Evolutionary conservation across 225 moss, liverwort and hornwort species (phyloP).

Genomic region (Physcomitrellopsis africana): DNA sequence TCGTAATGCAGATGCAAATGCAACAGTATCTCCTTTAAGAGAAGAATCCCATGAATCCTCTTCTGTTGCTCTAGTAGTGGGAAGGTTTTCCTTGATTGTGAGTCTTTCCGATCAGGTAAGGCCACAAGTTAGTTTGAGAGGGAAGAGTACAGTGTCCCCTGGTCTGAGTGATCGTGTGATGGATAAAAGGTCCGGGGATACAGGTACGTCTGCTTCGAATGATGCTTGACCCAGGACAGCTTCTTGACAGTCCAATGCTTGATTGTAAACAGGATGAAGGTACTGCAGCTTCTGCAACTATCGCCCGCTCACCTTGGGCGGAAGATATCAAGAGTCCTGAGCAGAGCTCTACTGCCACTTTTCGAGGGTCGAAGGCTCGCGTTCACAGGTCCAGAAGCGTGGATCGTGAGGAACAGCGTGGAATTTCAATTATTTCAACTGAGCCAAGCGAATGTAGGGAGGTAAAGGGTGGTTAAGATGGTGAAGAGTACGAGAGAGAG

Average conservation of each 20-base stretch:
- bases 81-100: slow-evolving; percentile 31
- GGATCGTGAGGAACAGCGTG: not conserved
- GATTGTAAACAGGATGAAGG: slow-evolving; percentile 55
- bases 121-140: slow-evolving; percentile 32
- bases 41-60: slow-evolving; percentile 6
- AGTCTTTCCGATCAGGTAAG: slow-evolving; percentile 30
- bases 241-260: slow-evolving; percentile 65
- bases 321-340: slow-evolving; percentile 80
- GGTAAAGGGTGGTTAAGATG: slow-evolving; percentile 55
- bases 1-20: slow-evolving; percentile 23
- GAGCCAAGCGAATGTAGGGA: slow-evolving; percentile 70
- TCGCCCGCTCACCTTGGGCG: slow-evolving; percentile 91
- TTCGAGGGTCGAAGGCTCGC: not conserved
- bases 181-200: slow-evolving; percentile 30
- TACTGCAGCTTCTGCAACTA: slow-evolving; percentile 65
- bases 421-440: slow-evolving; percentile 31
- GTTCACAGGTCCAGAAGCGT: not conserved
- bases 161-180: slow-evolving; percentile 30
- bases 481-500: slow-evolving; percentile 68
- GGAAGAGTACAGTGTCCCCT: slow-evolving; percentile 39
- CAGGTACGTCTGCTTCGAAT: slow-evolving; percentile 65
- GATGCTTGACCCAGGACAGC: slow-evolving; percentile 89
- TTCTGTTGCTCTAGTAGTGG: slow-evolving; percentile 16
- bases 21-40: not conserved
- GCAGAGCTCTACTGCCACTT: slow-evolving; percentile 48